Conservation (phyloP, 169 alveolate species). For the Plasmodium reichenowi region DNA sequence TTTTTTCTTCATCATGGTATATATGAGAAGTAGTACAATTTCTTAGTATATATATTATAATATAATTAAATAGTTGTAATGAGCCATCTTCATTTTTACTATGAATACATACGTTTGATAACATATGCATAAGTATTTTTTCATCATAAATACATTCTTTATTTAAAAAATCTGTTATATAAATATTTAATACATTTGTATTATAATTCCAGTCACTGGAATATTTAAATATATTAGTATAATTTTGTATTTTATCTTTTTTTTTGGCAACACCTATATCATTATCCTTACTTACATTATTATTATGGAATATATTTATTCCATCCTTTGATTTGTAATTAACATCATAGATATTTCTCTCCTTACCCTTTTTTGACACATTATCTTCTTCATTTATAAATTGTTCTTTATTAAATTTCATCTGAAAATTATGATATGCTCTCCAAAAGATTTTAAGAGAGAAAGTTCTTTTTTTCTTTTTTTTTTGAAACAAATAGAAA, state of each 20-base stretch:
- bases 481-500: constrained; percentile 44
- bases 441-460: constrained; percentile 60
- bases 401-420: constrained; percentile 26
- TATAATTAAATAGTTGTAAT: constrained; percentile 15
- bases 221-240: constrained; percentile 32
- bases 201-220: constrained; percentile 50
- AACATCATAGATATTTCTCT: no score
- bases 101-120: constrained; percentile 14
- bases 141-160: constrained; percentile 21
- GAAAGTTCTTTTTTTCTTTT: constrained; percentile 44
- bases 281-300: not conserved
- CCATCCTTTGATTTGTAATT: no score
- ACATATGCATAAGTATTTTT: not conserved
- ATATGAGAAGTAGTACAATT: not conserved
- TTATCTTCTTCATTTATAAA: not conserved
- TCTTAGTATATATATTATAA: constrained; percentile 26
- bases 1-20: not conserved
- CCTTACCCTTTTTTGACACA: no score
- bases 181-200: constrained; percentile 33
- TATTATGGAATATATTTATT: not conserved
- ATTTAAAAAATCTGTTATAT: constrained; percentile 32
- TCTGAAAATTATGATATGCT: constrained; percentile 34
- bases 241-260: not conserved
- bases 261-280: not conserved
- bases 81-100: constrained; percentile 6